Percentiles rank a stretch among this genome's conserved stretches.
Conservation (phyloP, 805 yeast species). For the Suhomyces vadensis region DNA sequence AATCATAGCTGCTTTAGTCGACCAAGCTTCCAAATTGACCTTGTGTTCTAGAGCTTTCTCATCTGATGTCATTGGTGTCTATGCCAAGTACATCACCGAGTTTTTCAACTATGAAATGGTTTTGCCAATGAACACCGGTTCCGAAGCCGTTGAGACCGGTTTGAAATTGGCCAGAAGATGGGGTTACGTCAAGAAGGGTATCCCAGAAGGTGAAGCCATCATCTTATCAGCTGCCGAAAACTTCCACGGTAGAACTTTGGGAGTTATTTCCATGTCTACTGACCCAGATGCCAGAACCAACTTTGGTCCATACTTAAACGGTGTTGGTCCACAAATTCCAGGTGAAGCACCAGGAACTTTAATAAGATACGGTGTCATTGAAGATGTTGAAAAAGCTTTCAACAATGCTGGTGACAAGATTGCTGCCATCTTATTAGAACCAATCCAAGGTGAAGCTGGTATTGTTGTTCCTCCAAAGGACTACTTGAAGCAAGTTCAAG, state of each 20-base stretch:
- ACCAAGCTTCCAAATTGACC: slow-evolving; percentile 84
- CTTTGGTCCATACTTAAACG: slow-evolving; percentile 86
- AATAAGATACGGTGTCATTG: slow-evolving; percentile 81
- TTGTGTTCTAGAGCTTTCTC: slow-evolving; percentile 91
- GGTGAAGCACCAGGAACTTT: slow-evolving; percentile 61
- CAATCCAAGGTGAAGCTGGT: slow-evolving; percentile 98
- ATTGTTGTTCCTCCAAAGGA: slow-evolving; percentile 89
- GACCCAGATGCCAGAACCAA: slow-evolving; percentile 88
- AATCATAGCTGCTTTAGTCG: slow-evolving; percentile 78
- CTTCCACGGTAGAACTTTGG: slow-evolving; percentile 96
- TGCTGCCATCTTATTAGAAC: slow-evolving; percentile 90
- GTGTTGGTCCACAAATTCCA: slow-evolving; percentile 84
- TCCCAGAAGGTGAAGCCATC: slow-evolving; percentile 80
- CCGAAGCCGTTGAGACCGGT: slow-evolving; percentile 97
- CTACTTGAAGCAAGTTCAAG: slow-evolving; percentile 72
- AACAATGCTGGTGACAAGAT: slow-evolving; percentile 81
- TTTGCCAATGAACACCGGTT: slow-evolving; percentile 98
- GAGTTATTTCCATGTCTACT: slow-evolving; percentile 93
- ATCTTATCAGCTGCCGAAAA: slow-evolving; percentile 84
- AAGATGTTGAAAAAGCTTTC: slow-evolving; percentile 82
- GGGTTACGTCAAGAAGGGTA: slow-evolving; percentile 89
- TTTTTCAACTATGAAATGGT: slow-evolving; percentile 90
- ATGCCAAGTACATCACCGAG: slow-evolving; percentile 85
- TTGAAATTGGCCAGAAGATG: slow-evolving; percentile 94
- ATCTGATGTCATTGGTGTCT: slow-evolving; percentile 81